These are phyloP conservation scores for Fusarium compactum DNA, from an alignment of 2,329 filamentous ascomycete species.

Conservation along the genomic window DNA sequence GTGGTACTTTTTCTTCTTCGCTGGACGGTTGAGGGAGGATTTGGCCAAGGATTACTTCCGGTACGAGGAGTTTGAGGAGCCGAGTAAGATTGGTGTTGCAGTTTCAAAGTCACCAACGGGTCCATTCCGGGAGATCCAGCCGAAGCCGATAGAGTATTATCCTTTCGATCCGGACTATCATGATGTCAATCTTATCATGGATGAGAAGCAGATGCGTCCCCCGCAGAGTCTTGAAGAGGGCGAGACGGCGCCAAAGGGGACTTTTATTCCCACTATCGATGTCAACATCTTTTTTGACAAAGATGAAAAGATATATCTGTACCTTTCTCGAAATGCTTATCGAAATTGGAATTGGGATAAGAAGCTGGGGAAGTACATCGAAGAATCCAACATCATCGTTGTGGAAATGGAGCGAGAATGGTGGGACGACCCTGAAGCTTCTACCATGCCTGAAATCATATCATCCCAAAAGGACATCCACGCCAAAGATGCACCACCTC, in stretches of 20 bases:
- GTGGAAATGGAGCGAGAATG: conserved; percentile 51
- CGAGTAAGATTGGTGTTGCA: conserved; percentile 53
- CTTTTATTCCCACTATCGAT: conserved; percentile 57
- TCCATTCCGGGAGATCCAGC: conserved; percentile 50
- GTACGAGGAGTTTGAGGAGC: conserved; percentile 53
- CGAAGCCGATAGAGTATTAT: conserved; percentile 51
- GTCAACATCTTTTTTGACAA: conserved; percentile 61
- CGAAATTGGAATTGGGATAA: conserved; percentile 55
- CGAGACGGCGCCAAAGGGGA: conserved; percentile 50
- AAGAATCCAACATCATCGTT: conserved; percentile 55
- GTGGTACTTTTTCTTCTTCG: conserved; percentile 55
- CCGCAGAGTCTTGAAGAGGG: conserved; percentile 47
- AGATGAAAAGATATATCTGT: conserved; percentile 53
- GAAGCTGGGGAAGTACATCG: conserved; percentile 51
- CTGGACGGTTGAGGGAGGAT: conserved; percentile 51
- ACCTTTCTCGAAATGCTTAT: conserved; percentile 53
- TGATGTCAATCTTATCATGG: conserved; percentile 55
- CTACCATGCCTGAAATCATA: conserved; percentile 52
- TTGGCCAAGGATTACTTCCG: conserved; percentile 51
- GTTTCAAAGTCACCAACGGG: conserved; percentile 52
- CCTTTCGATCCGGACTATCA: conserved; percentile 53
- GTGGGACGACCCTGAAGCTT: conserved; percentile 52
- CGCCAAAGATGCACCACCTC: conserved; percentile 41
- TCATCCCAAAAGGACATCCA: conserved; percentile 48
- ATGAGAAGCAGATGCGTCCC: conserved; percentile 51